These are phyloP conservation scores for Mallotus japonicus DNA, from an alignment of 441 rosid species.

Conservation along the genomic window DNA sequence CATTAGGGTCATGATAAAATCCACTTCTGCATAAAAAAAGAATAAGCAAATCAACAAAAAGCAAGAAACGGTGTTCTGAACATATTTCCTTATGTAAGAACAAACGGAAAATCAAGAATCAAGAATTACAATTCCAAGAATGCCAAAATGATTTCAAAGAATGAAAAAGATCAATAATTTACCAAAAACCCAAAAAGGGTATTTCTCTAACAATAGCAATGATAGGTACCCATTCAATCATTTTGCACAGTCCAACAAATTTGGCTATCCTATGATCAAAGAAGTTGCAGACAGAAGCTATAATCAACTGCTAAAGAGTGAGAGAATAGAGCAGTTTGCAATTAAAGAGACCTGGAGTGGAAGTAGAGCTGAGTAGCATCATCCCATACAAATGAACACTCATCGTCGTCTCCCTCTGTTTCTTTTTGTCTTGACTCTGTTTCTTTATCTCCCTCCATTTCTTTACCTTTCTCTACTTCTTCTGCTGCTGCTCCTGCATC, in stretches of 20 bases:
- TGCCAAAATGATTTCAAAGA: neutral
- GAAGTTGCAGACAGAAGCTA: neutral
- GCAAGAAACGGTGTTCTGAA: neutral
- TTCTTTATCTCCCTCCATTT: constrained; percentile 33
- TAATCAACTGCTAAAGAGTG: neutral
- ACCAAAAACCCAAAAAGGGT: neutral
- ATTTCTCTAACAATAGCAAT: too few relatives aligned
- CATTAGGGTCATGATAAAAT: constrained; percentile 78
- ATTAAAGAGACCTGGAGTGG: constrained; percentile 57
- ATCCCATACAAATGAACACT: constrained; percentile 67
- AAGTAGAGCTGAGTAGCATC: constrained; percentile 55
- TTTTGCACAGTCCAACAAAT: neutral
- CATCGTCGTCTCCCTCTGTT: constrained; percentile 25
- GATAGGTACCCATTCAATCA: neutral
- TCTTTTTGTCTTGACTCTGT: constrained; percentile 32
- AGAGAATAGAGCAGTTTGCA: neutral
- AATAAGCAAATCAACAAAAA: neutral
- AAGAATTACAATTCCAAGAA: neutral
- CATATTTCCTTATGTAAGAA: neutral
- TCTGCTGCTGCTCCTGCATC: neutral
- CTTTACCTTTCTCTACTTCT: too few relatives aligned
- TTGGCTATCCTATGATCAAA: too few relatives aligned
- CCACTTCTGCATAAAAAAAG: constrained; percentile 54
- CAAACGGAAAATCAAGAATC: neutral
- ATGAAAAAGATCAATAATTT: too few relatives aligned